phyloP scores from a whole-genome alignment of 129 eudicot genomes.

The Ambrosia artemisiifolia region DNA sequence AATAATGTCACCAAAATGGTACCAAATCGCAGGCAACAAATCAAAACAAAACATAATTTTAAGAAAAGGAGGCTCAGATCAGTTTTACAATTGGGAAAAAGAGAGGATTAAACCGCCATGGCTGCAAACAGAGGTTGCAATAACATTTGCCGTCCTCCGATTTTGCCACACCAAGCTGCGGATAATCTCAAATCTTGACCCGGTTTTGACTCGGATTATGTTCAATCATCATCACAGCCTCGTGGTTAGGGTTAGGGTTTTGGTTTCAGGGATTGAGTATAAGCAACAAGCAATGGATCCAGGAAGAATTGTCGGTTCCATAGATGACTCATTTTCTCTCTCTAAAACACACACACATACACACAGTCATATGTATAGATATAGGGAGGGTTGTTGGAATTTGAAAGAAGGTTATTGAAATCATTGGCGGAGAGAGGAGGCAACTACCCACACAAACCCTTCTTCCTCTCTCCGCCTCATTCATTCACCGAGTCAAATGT shows the following conservation, averaged over 20 bases:
- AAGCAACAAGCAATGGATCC: too few species aligned
- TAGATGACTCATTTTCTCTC: not conserved
- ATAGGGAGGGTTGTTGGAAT: slow-evolving; percentile 25
- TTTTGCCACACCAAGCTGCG: slow-evolving; percentile 39
- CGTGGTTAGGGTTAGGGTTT: too few species aligned
- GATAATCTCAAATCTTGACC: slow-evolving; percentile 18
- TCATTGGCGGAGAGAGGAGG: slow-evolving; percentile 12
- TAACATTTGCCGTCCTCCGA: slow-evolving; percentile 20
- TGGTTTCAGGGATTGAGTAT: too few species aligned
- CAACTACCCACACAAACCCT: slow-evolving; percentile 29
- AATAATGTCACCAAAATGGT: too few species aligned
- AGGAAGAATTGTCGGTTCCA: too few species aligned
- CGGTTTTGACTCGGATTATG: slow-evolving; percentile 21
- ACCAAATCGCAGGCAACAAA: too few species aligned
- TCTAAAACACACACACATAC: not conserved
- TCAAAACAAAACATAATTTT: too few species aligned
- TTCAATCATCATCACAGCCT: slow-evolving; percentile 37
- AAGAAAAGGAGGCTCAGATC: slow-evolving; percentile 30
- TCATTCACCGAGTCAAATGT: slow-evolving; percentile 29
- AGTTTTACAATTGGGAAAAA: slow-evolving; percentile 16
- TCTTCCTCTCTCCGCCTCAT: slow-evolving; percentile 23
- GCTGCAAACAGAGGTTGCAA: slow-evolving; percentile 41
- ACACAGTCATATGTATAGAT: not conserved
- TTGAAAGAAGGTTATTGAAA: not conserved
- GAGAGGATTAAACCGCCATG: slow-evolving; percentile 29